Conservation (phyloP, 1,139 yeast genomes). For the Arxiozyma slooffiae region DNA sequence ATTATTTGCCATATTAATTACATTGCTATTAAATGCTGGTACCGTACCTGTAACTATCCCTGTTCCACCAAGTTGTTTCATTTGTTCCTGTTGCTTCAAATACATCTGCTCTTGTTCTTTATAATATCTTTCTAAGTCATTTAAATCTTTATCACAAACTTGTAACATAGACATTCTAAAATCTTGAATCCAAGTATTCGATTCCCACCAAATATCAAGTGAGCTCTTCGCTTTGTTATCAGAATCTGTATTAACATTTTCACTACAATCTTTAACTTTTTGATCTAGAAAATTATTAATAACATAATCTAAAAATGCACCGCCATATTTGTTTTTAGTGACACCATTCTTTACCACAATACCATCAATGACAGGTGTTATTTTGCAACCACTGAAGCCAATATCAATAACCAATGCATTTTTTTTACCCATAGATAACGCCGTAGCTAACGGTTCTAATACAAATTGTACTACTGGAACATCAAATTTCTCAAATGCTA, state of each 20-base stretch:
- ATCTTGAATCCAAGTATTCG: constrained; percentile 27
- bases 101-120: constrained; percentile 18
- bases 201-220: constrained; percentile 19
- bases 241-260: not conserved
- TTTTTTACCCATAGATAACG: constrained; percentile 58
- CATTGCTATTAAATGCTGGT: constrained; percentile 4
- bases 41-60: constrained; percentile 1
- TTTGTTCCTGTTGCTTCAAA: constrained; percentile 17
- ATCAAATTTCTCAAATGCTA: constrained; percentile 54
- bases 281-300: constrained; percentile 30
- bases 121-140: constrained; percentile 22
- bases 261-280: constrained; percentile 2
- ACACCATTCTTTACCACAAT: constrained; percentile 52
- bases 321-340: constrained; percentile 54
- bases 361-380: constrained; percentile 68
- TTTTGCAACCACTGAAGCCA: constrained; percentile 51
- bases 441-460: constrained; percentile 61
- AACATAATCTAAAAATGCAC: constrained; percentile 57
- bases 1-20: constrained; percentile 12
- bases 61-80: constrained; percentile 10
- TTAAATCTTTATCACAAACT: constrained; percentile 24
- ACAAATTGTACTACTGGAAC: constrained; percentile 61
- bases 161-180: constrained; percentile 24
- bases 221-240: constrained; percentile 5
- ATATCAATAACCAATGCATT: constrained; percentile 62